A percentile compares a stretch with the other conserved stretches of the same genome.
Conservation (phyloP, 768 basidiomycete species). For the Chalciporus chontae region DNA sequence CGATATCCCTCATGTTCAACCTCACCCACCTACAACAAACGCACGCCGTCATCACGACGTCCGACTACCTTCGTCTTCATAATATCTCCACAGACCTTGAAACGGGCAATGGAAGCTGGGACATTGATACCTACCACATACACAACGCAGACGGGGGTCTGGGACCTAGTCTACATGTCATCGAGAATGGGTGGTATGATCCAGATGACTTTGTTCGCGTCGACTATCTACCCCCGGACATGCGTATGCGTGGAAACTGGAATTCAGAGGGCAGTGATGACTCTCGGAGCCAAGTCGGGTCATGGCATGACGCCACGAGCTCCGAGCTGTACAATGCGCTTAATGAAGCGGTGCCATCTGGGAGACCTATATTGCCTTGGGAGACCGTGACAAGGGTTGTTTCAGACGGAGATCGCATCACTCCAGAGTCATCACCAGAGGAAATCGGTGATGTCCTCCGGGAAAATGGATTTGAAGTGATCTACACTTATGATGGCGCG, state of each 20-base stretch:
- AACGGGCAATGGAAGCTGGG: conserved; percentile 37
- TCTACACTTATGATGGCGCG: conserved; percentile 40
- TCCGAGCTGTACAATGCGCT: conserved; percentile 20
- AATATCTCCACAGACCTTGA: conserved; percentile 32
- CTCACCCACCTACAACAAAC: conserved; percentile 35
- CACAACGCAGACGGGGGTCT: conserved; percentile 10
- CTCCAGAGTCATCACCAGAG: conserved; percentile 21
- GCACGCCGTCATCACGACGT: conserved; percentile 37
- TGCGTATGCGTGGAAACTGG: conserved; percentile 34
- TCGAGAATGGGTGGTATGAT: conserved; percentile 40
- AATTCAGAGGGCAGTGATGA: conserved; percentile 10
- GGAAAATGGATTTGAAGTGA: conserved; percentile 38
- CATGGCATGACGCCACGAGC: conserved; percentile 14
- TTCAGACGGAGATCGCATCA: conserved; percentile 19
- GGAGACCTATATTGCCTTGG: conserved; percentile 26
- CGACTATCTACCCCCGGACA: conserved; percentile 31
- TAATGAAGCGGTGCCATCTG: conserved; percentile 5
- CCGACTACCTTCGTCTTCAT: conserved; percentile 43
- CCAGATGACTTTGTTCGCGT: conserved; percentile 33
- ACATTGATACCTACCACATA: conserved; percentile 32
- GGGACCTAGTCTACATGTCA: conserved; percentile 27
- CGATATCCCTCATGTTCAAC: conserved; percentile 41
- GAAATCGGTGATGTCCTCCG: conserved; percentile 32
- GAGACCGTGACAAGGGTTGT: conserved; percentile 17
- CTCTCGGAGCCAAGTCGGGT: conserved; percentile 16